Evolutionary conservation across 2,329 filamentous ascomycete genomes (phyloP), one percentile per base, ranked within the genome.

Genomic region (Geosmithia morbida): DNA sequence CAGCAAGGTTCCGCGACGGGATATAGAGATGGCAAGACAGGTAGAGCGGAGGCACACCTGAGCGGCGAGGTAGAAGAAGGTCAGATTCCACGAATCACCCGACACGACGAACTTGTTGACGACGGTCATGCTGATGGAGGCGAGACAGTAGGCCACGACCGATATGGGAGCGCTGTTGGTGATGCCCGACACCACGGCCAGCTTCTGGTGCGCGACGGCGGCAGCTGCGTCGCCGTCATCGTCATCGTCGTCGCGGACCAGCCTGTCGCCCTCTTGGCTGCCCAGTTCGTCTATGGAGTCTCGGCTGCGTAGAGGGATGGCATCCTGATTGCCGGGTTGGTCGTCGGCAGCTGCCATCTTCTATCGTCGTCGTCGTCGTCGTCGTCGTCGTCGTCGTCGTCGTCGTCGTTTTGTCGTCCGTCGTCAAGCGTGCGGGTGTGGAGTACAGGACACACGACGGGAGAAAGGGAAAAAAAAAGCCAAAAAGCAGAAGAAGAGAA

Each of bases 51-150:
- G 7, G 37, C 43, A 17, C 78, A 96, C 90, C 81, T 97, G 92
- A 51, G 97, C 76, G 51, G 80, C 83, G 50, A 98, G 78, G 57
- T 96, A 84, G 68, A 98, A 87, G 67, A 97, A 95, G 68, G 94
- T 95, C 58, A 98, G 69, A 68, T 98, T 98, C 78, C 94, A 98
- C 55, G 83, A 78, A 46, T 77, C 75, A 51, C 92, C 92, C 7
- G 87, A 96, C 44, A 98, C 79, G 52, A 96, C 89, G 65, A 94
- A 98, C 74, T 98, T 98, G 71, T 98, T 98, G 65, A 94, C 92
- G n/a, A 96, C 86, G 7, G 92, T 98, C 92, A 98, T 98, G 65
- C 90, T 78, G 61, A 98, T 98, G n/a, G 89, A 96, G 47, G 90
- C 87, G 58, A 85, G 72, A 66, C 92, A 98, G 72, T 98, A 98